Conservation (phyloP, 768 basidiomycete genomes). For the Lactarius pseudohatsudake region DNA sequence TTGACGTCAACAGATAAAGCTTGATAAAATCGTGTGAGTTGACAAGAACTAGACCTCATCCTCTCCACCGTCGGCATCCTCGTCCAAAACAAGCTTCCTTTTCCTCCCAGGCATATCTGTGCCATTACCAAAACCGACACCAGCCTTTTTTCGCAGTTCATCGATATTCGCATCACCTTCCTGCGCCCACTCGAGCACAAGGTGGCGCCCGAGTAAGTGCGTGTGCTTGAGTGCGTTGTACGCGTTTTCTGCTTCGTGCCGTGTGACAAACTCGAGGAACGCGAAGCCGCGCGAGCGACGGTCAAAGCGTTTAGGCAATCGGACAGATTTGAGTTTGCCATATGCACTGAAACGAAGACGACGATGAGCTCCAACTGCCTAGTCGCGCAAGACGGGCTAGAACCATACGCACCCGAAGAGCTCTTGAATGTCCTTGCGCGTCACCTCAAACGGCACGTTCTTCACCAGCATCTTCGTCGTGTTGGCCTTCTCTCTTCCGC, state of each 20-base stretch:
- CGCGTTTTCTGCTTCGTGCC: conserved; percentile 87
- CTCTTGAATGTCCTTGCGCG: conserved; percentile 87
- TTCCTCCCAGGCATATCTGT: conserved; percentile 72
- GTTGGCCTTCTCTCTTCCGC: conserved; percentile 42
- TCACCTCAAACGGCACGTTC: conserved; percentile 96
- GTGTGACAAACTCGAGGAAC: conserved; percentile 90
- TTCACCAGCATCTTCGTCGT: conserved; percentile 97
- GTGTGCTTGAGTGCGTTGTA: conserved; percentile 87
- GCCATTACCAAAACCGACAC: conserved; percentile 71
- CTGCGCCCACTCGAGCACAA: conserved; percentile 90
- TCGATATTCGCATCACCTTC: conserved; percentile 80
- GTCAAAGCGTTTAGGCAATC: conserved; percentile 90
- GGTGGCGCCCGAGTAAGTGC: conserved; percentile 92
- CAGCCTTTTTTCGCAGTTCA: conserved; percentile 72
- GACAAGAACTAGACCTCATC: conserved; percentile 32
- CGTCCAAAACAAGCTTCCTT: conserved; percentile 62
- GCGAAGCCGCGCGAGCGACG: conserved; percentile 90
- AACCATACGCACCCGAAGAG: conserved; percentile 73
- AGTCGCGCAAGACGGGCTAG: neutral
- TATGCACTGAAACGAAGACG: conserved; percentile 58
- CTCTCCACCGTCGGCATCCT: conserved; percentile 37
- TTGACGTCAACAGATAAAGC: neutral
- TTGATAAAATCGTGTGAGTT: too few relatives aligned
- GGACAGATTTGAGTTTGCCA: conserved; percentile 91
- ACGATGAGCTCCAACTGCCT: conserved; percentile 7